Conservation (phyloP, 2,329 filamentous ascomycete genomes). For the Penicillium olsonii region DNA sequence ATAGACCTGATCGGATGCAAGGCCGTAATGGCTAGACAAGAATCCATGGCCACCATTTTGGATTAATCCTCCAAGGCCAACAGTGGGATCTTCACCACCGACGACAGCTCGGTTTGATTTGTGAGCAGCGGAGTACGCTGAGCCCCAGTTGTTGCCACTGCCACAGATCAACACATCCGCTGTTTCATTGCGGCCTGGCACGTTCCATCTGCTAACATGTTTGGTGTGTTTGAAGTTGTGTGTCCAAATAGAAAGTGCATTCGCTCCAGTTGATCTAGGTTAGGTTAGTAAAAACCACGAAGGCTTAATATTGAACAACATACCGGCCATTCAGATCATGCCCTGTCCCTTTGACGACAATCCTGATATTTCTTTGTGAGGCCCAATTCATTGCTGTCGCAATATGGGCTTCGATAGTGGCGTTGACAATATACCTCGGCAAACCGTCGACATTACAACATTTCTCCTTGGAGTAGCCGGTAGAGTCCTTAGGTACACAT, state of each 20-base stretch:
- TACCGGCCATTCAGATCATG: conserved; percentile 51
- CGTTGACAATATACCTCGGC: conserved; percentile 33
- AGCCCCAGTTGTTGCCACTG: conserved; percentile 53
- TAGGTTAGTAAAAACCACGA: too few species aligned
- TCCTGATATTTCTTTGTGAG: conserved; percentile 29
- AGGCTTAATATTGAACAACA: too few species aligned
- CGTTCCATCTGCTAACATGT: conserved; percentile 45
- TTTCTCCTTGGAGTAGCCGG: too few species aligned
- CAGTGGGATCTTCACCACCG: conserved; percentile 54
- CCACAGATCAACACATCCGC: too few species aligned
- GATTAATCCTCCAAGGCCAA: conserved; percentile 51
- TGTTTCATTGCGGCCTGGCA: conserved; percentile 54
- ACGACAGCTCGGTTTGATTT: conserved; percentile 51
- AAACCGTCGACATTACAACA: too few species aligned
- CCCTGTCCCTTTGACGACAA: conserved; percentile 46
- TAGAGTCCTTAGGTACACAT: too few species aligned
- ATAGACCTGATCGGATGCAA: conserved; percentile 59
- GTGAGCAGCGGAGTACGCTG: conserved; percentile 51
- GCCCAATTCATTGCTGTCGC: conserved; percentile 30
- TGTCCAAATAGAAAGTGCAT: conserved; percentile 36
- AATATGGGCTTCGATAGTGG: conserved; percentile 30
- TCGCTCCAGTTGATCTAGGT: too few species aligned
- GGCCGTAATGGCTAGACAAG: conserved; percentile 50
- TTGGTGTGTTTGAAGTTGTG: conserved; percentile 24
- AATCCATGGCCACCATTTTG: conserved; percentile 48